phyloP scores from a whole-genome alignment of 306 rosid species.

The Pterocarpus macrocarpus region DNA sequence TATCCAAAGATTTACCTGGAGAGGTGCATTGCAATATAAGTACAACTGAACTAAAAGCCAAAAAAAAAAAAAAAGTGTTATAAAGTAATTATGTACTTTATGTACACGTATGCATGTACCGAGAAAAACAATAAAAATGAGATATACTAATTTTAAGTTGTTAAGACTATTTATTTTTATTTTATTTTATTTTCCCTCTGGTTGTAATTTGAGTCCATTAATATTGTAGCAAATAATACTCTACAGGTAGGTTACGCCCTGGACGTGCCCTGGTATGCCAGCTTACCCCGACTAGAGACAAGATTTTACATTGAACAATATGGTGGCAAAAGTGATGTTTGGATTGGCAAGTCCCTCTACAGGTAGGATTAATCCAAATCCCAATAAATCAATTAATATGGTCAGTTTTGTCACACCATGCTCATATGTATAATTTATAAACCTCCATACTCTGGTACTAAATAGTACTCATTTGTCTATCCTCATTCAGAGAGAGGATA shows the following conservation, averaged over 20 bases:
- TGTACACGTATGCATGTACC: neutral
- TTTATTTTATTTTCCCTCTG: too few species aligned
- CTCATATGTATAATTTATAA: too few species aligned
- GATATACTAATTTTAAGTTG: neutral
- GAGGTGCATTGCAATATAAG: conserved; percentile 58
- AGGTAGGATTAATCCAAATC: conserved; percentile 52
- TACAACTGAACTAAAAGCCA: too few species aligned
- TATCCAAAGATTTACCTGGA: conserved; percentile 78
- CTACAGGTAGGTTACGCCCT: conserved; percentile 73
- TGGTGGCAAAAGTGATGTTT: conserved; percentile 77
- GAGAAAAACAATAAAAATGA: conserved; percentile 2
- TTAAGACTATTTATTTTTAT: neutral
- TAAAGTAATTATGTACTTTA: neutral
- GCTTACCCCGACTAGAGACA: conserved; percentile 81
- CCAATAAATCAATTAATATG: neutral
- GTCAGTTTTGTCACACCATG: neutral
- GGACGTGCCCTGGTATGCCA: conserved; percentile 85
- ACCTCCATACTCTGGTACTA: too few species aligned
- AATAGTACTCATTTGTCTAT: too few species aligned
- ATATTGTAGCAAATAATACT: neutral
- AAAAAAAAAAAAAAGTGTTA: too few species aligned
- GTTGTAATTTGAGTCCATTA: neutral
- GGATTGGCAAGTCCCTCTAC: conserved; percentile 95
- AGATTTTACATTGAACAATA: conserved; percentile 77
- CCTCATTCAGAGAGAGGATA: too few species aligned